These are phyloP conservation scores for Massarina eburnea DNA, from an alignment of 2,329 filamentous ascomycete species.

Conservation along the genomic window DNA sequence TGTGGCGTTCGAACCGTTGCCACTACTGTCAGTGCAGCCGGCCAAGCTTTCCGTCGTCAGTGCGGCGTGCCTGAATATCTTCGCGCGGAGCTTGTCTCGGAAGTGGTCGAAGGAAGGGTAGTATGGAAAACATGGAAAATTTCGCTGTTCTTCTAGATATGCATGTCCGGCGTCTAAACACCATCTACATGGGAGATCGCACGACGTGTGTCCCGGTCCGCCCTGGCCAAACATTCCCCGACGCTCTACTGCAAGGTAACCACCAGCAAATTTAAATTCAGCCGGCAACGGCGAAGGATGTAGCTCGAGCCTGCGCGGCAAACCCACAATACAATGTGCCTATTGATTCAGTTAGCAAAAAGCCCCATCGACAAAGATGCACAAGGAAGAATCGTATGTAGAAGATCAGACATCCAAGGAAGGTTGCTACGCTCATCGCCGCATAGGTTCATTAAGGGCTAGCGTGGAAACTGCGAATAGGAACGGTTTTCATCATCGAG, in stretches of 20 bases:
- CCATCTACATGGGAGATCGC: too few species aligned
- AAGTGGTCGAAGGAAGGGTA: background rate
- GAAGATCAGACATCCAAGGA: constrained; percentile 30
- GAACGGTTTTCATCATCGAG: constrained; percentile 23
- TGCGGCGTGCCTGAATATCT: background rate
- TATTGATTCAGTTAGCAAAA: background rate
- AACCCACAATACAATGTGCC: background rate
- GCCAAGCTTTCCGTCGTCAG: background rate
- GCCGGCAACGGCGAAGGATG: too few species aligned
- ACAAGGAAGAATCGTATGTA: background rate
- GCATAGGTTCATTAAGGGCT: constrained; percentile 22
- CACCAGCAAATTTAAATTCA: too few species aligned
- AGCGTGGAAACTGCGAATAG: constrained; percentile 31
- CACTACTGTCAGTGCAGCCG: too few species aligned
- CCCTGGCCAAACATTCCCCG: too few species aligned
- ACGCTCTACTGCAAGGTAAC: too few species aligned
- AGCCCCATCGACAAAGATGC: background rate
- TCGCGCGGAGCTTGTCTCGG: background rate
- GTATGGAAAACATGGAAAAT: background rate
- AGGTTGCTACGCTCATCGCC: constrained; percentile 22
- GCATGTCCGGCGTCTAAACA: too few species aligned
- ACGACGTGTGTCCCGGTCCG: too few species aligned
- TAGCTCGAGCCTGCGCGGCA: background rate
- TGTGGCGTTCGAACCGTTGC: background rate
- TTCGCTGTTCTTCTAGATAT: background rate